Percentiles rank a stretch among this genome's conserved stretches.
Conservation (phyloP, 2,329 filamentous ascomycete species). For the Claviceps paspali region DNA sequence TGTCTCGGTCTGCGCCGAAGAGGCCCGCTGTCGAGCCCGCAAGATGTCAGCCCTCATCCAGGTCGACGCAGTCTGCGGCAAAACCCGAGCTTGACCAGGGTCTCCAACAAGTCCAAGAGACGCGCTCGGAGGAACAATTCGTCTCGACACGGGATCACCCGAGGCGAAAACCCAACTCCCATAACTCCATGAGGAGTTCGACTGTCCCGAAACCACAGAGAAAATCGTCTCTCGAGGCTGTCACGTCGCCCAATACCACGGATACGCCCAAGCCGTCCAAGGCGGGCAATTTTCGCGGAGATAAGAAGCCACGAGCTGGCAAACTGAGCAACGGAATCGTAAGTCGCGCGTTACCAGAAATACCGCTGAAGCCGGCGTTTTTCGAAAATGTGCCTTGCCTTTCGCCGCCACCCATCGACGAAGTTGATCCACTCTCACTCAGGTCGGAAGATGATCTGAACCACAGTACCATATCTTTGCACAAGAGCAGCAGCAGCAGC, state of each 20-base stretch:
- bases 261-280: constrained; percentile 18
- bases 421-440: constrained; percentile 9
- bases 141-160: constrained; percentile 4
- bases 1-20: neutral
- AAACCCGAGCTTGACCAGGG: neutral
- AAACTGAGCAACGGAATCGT: constrained; percentile 15
- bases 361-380: constrained; percentile 21
- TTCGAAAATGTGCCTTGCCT: constrained; percentile 20
- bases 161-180: constrained; percentile 8
- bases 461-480: constrained; percentile 1
- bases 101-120: neutral
- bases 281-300: constrained; percentile 17
- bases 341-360: constrained; percentile 17
- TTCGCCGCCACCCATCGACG: constrained; percentile 12
- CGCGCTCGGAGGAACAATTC: constrained; percentile 3
- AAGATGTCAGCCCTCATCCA: constrained; percentile 1
- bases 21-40: neutral
- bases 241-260: constrained; percentile 10
- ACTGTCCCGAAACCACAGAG: constrained; percentile 15
- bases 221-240: constrained; percentile 17
- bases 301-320: constrained; percentile 19
- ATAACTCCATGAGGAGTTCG: constrained; percentile 9
- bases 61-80: neutral
- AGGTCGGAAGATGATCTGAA: constrained; percentile 3
- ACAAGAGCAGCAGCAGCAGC: constrained; percentile 1